phyloP scores from a whole-genome alignment of 257 asterid species.

The Haberlea rhodopensis region DNA sequence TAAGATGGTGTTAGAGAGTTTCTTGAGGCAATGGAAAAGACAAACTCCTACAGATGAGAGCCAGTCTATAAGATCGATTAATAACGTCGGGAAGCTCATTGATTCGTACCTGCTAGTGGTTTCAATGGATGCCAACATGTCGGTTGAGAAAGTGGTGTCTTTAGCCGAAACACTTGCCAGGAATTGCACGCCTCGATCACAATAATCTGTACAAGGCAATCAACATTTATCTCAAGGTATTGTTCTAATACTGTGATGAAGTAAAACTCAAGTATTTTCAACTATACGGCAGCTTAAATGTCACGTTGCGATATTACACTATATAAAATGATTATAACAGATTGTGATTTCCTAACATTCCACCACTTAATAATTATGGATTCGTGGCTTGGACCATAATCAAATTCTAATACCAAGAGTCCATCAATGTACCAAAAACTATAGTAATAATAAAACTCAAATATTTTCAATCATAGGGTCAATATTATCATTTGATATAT shows the following conservation, averaged over 20 bases:
- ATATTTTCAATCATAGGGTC: too few species aligned
- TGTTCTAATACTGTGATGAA: background rate
- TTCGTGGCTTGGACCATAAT: too few species aligned
- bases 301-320: too few species aligned
- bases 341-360: too few species aligned
- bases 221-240: conserved; percentile 61
- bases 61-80: conserved; percentile 29
- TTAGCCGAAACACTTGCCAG: conserved; percentile 63
- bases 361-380: too few species aligned
- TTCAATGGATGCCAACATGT: conserved; percentile 43
- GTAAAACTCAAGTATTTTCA: too few species aligned
- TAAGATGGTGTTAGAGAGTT: conserved; percentile 49
- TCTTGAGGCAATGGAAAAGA: conserved; percentile 54
- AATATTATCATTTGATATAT: too few species aligned
- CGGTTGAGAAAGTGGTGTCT: conserved; percentile 46
- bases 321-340: too few species aligned
- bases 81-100: conserved; percentile 46
- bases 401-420: too few species aligned
- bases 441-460: too few species aligned
- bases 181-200: conserved; percentile 55
- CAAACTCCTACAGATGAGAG: conserved; percentile 30
- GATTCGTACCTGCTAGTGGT: conserved; percentile 61
- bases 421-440: background rate
- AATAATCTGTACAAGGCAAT: conserved; percentile 67
- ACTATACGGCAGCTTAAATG: too few species aligned